Evolutionary conservation across 2,329 filamentous ascomycete genomes (phyloP).

Genomic region (Cercospora zeae-maydis): DNA sequence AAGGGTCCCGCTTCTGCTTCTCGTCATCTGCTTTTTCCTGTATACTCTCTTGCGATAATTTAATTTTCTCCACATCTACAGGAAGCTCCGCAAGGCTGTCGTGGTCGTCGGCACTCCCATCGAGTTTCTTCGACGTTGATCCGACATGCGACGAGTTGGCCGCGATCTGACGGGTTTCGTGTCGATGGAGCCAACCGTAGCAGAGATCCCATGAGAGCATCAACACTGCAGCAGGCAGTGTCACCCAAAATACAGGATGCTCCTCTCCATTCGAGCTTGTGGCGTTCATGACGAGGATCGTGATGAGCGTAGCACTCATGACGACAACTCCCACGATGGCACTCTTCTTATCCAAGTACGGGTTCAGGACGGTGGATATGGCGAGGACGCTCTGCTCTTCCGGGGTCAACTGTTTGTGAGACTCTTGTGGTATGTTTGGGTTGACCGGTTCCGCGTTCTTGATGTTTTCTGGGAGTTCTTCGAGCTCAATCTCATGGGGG

Average conservation of each 20-base stretch:
- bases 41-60: not conserved
- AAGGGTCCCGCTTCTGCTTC: not conserved
- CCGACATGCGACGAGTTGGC: not conserved
- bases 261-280: constrained; percentile 48
- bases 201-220: constrained; percentile 66
- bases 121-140: not conserved
- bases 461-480: constrained; percentile 59
- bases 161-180: constrained; percentile 62
- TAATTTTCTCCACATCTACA: not conserved
- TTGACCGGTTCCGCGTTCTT: constrained; percentile 60
- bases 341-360: constrained; percentile 64
- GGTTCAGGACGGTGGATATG: constrained; percentile 71
- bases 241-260: constrained; percentile 64
- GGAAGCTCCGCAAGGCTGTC: not conserved
- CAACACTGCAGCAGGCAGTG: constrained; percentile 63
- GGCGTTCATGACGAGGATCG: constrained; percentile 64
- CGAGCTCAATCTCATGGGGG: constrained; percentile 63
- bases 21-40: not conserved
- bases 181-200: constrained; percentile 60
- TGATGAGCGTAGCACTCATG: constrained; percentile 65
- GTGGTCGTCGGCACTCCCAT: not conserved
- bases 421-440: constrained; percentile 60
- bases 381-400: constrained; percentile 56
- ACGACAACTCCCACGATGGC: constrained; percentile 62
- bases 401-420: constrained; percentile 50